phyloP scores from a whole-genome alignment of 352 stramenopile genomes.

The Blastocystis sp. region DNA sequence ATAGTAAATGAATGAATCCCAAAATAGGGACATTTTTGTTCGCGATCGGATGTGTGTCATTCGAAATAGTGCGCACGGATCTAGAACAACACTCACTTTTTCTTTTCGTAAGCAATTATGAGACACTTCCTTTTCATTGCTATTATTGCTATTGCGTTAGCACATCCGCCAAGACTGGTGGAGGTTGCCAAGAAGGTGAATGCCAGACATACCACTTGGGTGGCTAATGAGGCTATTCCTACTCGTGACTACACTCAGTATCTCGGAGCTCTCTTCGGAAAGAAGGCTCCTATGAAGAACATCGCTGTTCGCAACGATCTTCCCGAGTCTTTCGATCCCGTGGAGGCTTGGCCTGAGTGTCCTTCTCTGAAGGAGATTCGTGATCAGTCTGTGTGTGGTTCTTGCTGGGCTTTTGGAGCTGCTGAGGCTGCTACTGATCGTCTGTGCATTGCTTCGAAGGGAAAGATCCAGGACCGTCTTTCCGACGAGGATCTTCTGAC shows the following conservation, averaged over 20 bases:
- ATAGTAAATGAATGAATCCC: too few relatives aligned
- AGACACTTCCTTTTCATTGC: slow-evolving; percentile 20
- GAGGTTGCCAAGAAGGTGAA: slow-evolving; percentile 53
- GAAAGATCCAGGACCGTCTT: slow-evolving; percentile 63
- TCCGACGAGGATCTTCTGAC: slow-evolving; percentile 68
- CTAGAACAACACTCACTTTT: not conserved
- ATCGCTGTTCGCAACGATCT: not conserved
- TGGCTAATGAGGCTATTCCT: slow-evolving; percentile 48
- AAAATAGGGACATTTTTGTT: not conserved
- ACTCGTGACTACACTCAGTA: slow-evolving; percentile 56
- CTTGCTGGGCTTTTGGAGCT: slow-evolving; percentile 70
- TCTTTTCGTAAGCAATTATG: slow-evolving; percentile 54
- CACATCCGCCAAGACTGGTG: slow-evolving; percentile 36
- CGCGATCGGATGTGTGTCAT: not conserved
- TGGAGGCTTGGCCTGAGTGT: slow-evolving; percentile 50
- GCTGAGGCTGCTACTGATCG: slow-evolving; percentile 64
- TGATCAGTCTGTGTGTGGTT: slow-evolving; percentile 66
- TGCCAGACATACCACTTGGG: slow-evolving; percentile 40
- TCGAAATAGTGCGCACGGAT: not conserved
- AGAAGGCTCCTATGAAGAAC: slow-evolving; percentile 31
- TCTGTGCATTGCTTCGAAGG: slow-evolving; percentile 64
- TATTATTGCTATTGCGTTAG: slow-evolving; percentile 51
- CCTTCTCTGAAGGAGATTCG: slow-evolving; percentile 62
- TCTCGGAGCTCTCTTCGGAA: slow-evolving; percentile 48
- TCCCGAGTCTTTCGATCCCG: slow-evolving; percentile 40